Percentiles rank a stretch among this genome's conserved stretches.
phyloP scores from a whole-genome alignment of 768 basidiomycete species.

The Russula foetens region DNA sequence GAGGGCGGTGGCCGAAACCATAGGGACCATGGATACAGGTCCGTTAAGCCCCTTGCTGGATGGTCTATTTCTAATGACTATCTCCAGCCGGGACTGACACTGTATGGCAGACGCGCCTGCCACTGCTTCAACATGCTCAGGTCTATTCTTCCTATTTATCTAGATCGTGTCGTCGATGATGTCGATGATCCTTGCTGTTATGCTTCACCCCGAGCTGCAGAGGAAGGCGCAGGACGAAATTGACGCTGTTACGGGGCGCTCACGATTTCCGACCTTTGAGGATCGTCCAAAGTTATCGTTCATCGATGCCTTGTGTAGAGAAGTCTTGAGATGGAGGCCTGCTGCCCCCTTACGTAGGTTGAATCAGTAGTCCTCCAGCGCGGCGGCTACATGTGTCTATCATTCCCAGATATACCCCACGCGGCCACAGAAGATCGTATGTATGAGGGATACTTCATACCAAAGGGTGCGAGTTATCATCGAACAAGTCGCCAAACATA shows the following conservation, averaged over 20 bases:
- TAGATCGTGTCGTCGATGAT: not conserved
- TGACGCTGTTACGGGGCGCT: not conserved
- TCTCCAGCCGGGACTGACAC: not conserved
- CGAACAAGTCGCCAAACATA: not conserved
- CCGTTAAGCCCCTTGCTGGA: not conserved
- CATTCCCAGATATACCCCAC: not conserved
- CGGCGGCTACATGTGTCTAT: not conserved
- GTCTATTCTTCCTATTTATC: not conserved
- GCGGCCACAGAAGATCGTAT: not conserved
- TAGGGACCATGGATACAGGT: conserved; percentile 2
- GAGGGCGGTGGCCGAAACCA: not conserved
- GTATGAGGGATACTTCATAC: not conserved
- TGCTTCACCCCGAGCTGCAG: not conserved
- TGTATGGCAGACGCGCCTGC: not conserved
- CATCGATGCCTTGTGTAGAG: not conserved
- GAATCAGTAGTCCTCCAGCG: not conserved
- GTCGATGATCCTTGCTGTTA: not conserved
- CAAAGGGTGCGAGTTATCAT: not conserved
- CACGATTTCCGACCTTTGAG: not conserved
- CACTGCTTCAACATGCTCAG: not conserved
- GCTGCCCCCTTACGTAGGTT: conserved; percentile 5
- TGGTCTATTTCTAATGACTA: too few species aligned
- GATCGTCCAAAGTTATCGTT: not conserved
- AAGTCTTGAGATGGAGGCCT: not conserved
- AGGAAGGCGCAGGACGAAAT: not conserved